phyloP scores from a whole-genome alignment of 257 asterid genomes.

The Penstemon eatonii region DNA sequence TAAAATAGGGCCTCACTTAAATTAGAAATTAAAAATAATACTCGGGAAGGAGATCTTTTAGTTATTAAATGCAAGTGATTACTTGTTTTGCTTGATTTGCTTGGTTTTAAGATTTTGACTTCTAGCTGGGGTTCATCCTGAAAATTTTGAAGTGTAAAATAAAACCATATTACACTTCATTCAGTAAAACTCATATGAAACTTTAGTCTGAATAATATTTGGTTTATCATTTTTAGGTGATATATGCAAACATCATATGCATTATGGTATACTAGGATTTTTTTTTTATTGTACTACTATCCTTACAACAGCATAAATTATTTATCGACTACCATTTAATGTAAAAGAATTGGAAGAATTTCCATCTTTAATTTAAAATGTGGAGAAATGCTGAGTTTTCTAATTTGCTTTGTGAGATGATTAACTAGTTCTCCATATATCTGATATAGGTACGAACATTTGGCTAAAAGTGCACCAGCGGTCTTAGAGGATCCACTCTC shows the following conservation, averaged over 20 bases:
- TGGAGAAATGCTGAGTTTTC: constrained; percentile 3
- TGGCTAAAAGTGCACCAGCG: constrained; percentile 96
- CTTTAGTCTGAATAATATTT: background rate
- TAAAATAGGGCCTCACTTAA: constrained; percentile 12
- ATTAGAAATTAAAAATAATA: constrained; percentile 13
- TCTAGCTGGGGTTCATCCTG: constrained; percentile 16
- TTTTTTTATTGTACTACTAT: background rate
- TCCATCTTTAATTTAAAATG: background rate
- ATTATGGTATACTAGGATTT: background rate
- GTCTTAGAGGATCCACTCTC: constrained; percentile 95
- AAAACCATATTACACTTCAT: background rate
- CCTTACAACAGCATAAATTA: background rate
- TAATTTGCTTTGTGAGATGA: constrained; percentile 20
- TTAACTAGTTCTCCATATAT: constrained; percentile 25
- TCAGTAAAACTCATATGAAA: constrained; percentile 6
- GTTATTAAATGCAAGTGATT: constrained; percentile 6
- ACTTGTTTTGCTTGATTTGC: background rate
- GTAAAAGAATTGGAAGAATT: background rate
- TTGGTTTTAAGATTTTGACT: constrained; percentile 2
- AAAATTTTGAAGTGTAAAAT: constrained; percentile 1
- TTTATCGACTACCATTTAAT: constrained; percentile 15
- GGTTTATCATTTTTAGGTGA: background rate
- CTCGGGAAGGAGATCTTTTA: background rate
- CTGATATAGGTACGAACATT: constrained; percentile 80
- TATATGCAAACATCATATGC: background rate